Percentiles rank a stretch among this genome's conserved stretches.
These are phyloP conservation scores for Malus hybrid DNA, from an alignment of 331 rosid species.

Conservation along the genomic window DNA sequence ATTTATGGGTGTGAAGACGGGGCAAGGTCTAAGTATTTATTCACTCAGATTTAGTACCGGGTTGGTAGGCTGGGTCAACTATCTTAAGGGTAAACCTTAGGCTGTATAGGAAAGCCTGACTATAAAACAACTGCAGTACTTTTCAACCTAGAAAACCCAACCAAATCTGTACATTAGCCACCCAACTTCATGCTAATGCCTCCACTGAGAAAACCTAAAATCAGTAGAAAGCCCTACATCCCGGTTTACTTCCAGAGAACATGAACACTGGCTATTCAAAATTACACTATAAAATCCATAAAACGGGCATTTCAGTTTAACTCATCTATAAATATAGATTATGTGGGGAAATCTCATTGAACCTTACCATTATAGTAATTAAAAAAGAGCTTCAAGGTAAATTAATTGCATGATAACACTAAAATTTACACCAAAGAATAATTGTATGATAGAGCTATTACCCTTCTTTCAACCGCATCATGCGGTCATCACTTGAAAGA, in stretches of 20 bases:
- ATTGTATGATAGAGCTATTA: slow-evolving; percentile 23
- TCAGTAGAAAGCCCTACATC: background rate
- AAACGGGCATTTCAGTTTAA: background rate
- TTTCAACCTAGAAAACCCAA: background rate
- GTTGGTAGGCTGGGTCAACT: background rate
- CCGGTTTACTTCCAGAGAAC: background rate
- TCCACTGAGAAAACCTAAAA: background rate
- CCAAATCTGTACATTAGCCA: background rate
- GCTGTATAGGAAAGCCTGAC: background rate
- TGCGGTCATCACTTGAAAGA: slow-evolving; percentile 92
- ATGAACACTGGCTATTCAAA: background rate
- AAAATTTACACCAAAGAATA: background rate
- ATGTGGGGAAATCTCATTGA: background rate
- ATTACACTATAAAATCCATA: background rate
- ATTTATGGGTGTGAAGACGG: no score
- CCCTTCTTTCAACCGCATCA: slow-evolving; percentile 96
- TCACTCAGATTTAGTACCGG: background rate
- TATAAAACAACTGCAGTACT: background rate
- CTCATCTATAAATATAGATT: background rate
- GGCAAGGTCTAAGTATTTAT: background rate
- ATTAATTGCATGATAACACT: background rate
- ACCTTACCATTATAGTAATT: background rate
- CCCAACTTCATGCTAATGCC: background rate
- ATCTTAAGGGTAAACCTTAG: background rate
- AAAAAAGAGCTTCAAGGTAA: background rate